These are phyloP conservation scores for Cryphonectria nitschkei DNA, from an alignment of 2,329 filamentous ascomycete species.

Conservation along the genomic window DNA sequence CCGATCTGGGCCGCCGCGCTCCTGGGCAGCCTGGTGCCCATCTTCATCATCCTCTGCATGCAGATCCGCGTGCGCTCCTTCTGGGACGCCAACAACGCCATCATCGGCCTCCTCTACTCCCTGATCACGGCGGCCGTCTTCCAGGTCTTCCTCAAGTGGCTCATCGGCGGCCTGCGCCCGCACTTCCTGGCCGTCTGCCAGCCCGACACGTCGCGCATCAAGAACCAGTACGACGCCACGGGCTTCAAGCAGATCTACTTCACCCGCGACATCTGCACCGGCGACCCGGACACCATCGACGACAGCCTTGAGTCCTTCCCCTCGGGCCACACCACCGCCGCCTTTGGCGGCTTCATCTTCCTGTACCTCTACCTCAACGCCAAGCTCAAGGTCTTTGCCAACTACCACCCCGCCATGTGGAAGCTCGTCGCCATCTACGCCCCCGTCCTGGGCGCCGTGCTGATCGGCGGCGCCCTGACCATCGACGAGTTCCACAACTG, in stretches of 20 bases:
- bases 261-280: constrained; percentile 71
- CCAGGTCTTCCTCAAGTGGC: constrained; percentile 76
- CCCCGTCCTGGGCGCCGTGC: constrained; percentile 67
- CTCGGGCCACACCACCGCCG: constrained; percentile 73
- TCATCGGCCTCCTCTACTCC: constrained; percentile 70
- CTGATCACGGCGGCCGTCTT: constrained; percentile 74
- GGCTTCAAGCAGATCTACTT: constrained; percentile 65
- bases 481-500: constrained; percentile 78
- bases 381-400: constrained; percentile 75
- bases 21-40: constrained; percentile 66
- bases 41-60: constrained; percentile 65
- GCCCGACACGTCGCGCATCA: constrained; percentile 54
- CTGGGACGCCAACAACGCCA: constrained; percentile 73
- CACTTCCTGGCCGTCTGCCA: constrained; percentile 74
- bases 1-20: constrained; percentile 73
- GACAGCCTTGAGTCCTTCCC: constrained; percentile 74
- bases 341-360: constrained; percentile 73
- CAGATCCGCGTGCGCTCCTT: constrained; percentile 71
- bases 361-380: constrained; percentile 76
- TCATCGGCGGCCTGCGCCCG: constrained; percentile 73
- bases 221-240: constrained; percentile 49
- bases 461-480: constrained; percentile 71
- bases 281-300: constrained; percentile 65
- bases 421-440: constrained; percentile 68
- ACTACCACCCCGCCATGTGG: constrained; percentile 76